Percentiles rank a stretch among this genome's conserved stretches.
Conservation (phyloP, 108 stramenopile genomes). For the Epithemia pelagica region DNA sequence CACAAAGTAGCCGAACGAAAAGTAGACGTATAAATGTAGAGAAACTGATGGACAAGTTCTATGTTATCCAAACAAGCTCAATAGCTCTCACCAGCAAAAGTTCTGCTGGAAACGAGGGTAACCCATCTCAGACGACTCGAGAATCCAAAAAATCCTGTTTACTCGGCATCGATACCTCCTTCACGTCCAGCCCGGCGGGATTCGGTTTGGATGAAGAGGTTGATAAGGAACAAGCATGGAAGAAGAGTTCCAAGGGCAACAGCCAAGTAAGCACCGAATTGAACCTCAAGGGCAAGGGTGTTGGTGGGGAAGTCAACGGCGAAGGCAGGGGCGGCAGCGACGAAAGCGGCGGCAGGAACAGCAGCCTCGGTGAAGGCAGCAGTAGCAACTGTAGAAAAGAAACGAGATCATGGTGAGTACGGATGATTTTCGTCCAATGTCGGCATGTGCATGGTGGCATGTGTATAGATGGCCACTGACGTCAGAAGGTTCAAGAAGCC, state of each 20-base stretch:
- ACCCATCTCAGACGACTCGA: no score
- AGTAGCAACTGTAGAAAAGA: conserved; percentile 37
- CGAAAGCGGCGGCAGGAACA: conserved; percentile 45
- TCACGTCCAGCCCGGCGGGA: conserved; percentile 73
- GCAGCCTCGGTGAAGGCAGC: conserved; percentile 56
- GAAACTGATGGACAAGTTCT: no score
- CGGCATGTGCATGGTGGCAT: neutral
- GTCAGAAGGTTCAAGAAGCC: no score
- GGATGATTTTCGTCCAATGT: neutral
- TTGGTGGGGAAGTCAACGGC: conserved; percentile 83
- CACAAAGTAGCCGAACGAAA: no score
- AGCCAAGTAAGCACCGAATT: conserved; percentile 91
- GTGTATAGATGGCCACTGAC: no score
- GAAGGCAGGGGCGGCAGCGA: conserved; percentile 59
- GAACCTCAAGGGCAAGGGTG: conserved; percentile 80
- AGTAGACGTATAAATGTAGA: no score
- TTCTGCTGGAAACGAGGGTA: no score
- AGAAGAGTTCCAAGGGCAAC: conserved; percentile 91
- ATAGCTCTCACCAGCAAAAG: no score
- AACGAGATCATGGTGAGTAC: conserved; percentile 15
- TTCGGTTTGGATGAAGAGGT: conserved; percentile 90
- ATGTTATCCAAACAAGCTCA: no score
- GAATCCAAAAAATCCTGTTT: conserved; percentile 32
- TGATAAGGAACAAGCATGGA: conserved; percentile 87
- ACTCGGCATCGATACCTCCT: conserved; percentile 70